phyloP scores from a whole-genome alignment of 768 basidiomycete species.

The Daedalea quercina region DNA sequence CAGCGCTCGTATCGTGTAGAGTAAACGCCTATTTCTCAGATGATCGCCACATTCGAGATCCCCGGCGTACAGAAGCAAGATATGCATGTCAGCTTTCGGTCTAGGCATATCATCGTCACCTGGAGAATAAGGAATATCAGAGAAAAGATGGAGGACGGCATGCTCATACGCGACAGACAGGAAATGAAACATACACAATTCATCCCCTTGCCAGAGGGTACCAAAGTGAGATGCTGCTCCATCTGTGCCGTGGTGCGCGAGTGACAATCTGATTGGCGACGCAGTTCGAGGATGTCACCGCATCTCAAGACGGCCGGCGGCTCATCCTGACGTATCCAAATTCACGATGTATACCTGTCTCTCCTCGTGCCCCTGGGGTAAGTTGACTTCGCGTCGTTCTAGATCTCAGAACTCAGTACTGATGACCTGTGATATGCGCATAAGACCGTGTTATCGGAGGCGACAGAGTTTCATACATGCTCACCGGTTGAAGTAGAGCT shows the following conservation, averaged over 20 bases:
- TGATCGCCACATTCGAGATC: conserved; percentile 67
- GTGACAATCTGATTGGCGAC: neutral
- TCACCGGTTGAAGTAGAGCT: neutral
- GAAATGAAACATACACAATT: conserved; percentile 61
- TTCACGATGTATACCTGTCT: conserved; percentile 4
- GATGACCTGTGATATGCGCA: neutral
- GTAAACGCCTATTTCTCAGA: conserved; percentile 21
- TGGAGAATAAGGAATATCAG: conserved; percentile 56
- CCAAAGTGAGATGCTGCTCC: conserved; percentile 24
- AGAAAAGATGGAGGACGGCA: conserved; percentile 57
- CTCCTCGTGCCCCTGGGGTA: neutral
- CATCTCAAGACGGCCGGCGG: conserved; percentile 54
- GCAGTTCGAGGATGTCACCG: conserved; percentile 71
- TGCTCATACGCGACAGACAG: conserved; percentile 54
- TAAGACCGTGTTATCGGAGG: neutral
- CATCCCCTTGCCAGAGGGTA: conserved; percentile 68
- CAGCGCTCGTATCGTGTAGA: conserved; percentile 1
- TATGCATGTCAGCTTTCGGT: conserved; percentile 69
- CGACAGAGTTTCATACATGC: neutral
- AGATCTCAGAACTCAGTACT: neutral
- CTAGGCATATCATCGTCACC: conserved; percentile 52
- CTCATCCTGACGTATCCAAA: conserved; percentile 61
- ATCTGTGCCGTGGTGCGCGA: neutral
- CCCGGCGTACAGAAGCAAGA: conserved; percentile 66
- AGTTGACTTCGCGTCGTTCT: neutral